phyloP scores from a whole-genome alignment of 768 basidiomycete species.

The Termitomyces titanicus region DNA sequence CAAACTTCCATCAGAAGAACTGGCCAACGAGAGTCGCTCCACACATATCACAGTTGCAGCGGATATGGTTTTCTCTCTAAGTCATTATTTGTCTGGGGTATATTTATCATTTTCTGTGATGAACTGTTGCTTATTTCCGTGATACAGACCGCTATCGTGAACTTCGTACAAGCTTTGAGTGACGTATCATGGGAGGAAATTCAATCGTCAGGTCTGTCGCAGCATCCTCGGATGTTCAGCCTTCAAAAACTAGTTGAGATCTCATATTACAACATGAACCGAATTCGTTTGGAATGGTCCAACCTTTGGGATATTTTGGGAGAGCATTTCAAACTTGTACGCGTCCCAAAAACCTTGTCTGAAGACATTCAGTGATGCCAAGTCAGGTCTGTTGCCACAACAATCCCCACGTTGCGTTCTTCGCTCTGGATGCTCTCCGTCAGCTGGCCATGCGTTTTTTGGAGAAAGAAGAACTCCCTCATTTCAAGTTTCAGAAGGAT shows the following conservation, averaged over 20 bases:
- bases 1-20: slow-evolving; percentile 82
- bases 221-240: slow-evolving; percentile 94
- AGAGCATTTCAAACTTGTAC: slow-evolving; percentile 96
- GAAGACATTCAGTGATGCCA: not conserved
- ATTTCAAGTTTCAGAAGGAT: slow-evolving; percentile 99
- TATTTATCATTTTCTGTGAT: slow-evolving; percentile 24
- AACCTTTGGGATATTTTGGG: slow-evolving; percentile 97
- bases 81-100: slow-evolving; percentile 93
- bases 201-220: slow-evolving; percentile 91
- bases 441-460: slow-evolving; percentile 98
- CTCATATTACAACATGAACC: slow-evolving; percentile 98
- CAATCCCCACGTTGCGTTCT: slow-evolving; percentile 94
- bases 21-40: slow-evolving; percentile 95
- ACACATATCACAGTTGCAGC: slow-evolving; percentile 98
- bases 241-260: slow-evolving; percentile 98
- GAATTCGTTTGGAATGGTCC: slow-evolving; percentile 98
- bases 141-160: slow-evolving; percentile 86
- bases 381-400: slow-evolving; percentile 94
- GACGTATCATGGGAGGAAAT: slow-evolving; percentile 99
- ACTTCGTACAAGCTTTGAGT: slow-evolving; percentile 94
- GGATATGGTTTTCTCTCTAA: slow-evolving; percentile 98
- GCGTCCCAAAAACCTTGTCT: slow-evolving; percentile 11
- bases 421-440: slow-evolving; percentile 93
- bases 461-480: slow-evolving; percentile 96
- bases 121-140: slow-evolving; percentile 4